A percentile compares a stretch with the other conserved stretches of the same genome.
phyloP scores from a whole-genome alignment of 202 grass and related monocot species.

The Elaeis oleifera region DNA sequence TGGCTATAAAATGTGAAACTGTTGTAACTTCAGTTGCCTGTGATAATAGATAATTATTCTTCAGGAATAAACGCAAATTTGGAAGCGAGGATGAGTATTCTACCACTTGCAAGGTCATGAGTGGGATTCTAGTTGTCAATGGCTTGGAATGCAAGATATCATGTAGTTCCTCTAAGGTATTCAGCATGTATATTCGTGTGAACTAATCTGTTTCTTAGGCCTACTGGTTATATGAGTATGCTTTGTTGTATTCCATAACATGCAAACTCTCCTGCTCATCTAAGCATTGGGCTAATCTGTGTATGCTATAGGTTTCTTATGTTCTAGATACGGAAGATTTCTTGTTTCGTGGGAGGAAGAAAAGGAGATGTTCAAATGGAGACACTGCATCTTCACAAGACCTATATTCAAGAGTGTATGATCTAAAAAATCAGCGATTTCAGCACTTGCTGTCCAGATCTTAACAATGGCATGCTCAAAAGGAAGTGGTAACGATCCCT shows the following conservation, averaged over 20 bases:
- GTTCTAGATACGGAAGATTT: conserved; percentile 97
- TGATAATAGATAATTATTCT: conserved; percentile 17
- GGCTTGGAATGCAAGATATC: conserved; percentile 98
- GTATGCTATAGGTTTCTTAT: conserved; percentile 50
- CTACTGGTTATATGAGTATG: background rate
- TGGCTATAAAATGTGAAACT: conserved; percentile 1
- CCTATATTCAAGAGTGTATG: conserved; percentile 18
- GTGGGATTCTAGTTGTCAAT: conserved; percentile 65
- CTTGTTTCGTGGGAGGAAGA: conserved; percentile 44
- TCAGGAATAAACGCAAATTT: conserved; percentile 75
- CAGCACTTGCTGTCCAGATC: conserved; percentile 45
- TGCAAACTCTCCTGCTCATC: background rate
- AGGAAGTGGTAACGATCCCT: conserved; percentile 27
- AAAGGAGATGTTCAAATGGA: conserved; percentile 5
- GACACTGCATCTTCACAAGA: conserved; percentile 13
- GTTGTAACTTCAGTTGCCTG: background rate
- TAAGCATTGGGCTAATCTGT: background rate
- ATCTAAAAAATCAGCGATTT: conserved; percentile 48
- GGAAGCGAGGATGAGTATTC: conserved; percentile 39
- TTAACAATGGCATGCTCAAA: conserved; percentile 20
- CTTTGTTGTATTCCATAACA: background rate
- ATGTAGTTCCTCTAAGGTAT: conserved; percentile 70
- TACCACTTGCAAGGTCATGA: conserved; percentile 44
- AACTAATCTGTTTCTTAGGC: no score
- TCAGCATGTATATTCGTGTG: background rate